phyloP scores from a whole-genome alignment of 2,329 filamentous ascomycete species.

The Epicoccum nigrum region DNA sequence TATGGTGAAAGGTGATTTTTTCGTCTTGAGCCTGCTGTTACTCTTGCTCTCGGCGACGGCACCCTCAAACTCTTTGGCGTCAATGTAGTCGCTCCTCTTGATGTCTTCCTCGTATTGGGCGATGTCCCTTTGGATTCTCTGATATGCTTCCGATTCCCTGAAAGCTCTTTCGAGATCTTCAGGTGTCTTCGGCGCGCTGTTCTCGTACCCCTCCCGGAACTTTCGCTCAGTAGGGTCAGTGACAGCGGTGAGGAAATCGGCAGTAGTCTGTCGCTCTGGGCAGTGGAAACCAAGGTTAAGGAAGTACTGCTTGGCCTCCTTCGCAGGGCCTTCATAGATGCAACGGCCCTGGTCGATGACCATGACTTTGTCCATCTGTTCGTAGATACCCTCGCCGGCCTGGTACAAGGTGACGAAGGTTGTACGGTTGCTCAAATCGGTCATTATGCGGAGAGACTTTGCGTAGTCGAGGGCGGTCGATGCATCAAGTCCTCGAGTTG shows the following conservation, averaged over 20 bases:
- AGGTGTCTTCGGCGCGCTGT: constrained; percentile 70
- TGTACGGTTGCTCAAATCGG: constrained; percentile 74
- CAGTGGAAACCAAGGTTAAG: constrained; percentile 67
- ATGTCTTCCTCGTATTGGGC: constrained; percentile 64
- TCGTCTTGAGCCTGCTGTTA: constrained; percentile 63
- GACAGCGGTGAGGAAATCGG: constrained; percentile 78
- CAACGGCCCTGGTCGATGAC: constrained; percentile 76
- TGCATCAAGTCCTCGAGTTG: constrained; percentile 78
- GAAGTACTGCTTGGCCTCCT: constrained; percentile 70
- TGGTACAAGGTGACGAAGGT: constrained; percentile 76
- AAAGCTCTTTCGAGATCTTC: constrained; percentile 73
- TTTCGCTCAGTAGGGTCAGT: constrained; percentile 75
- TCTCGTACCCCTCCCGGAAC: constrained; percentile 64
- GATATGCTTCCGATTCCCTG: constrained; percentile 65
- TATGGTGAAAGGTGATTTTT: constrained; percentile 78
- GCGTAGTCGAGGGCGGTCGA: constrained; percentile 80
- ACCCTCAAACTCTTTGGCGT: constrained; percentile 69
- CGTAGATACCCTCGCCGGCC: constrained; percentile 71
- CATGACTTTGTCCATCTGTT: constrained; percentile 80
- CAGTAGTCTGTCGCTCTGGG: constrained; percentile 69
- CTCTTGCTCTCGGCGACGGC: constrained; percentile 68
- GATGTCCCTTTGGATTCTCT: constrained; percentile 66
- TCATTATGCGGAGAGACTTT: constrained; percentile 78
- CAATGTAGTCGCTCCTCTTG: constrained; percentile 61
- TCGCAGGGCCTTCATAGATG: constrained; percentile 68